phyloP scores from a whole-genome alignment of 108 stramenopile genomes.

The Thalassiosira profunda region DNA sequence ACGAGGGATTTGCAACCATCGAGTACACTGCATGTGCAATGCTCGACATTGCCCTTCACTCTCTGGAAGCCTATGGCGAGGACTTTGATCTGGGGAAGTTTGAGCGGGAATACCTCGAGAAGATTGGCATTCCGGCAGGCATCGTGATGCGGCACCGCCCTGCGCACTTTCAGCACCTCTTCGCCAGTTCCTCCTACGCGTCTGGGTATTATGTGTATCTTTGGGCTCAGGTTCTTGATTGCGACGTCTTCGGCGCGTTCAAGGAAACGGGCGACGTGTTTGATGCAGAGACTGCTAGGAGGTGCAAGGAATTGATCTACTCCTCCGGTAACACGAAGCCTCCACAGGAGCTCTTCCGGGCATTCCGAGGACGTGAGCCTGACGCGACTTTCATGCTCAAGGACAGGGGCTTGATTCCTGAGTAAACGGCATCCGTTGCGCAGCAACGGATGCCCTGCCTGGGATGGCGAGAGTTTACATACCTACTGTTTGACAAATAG shows the following conservation, averaged over 20 bases:
- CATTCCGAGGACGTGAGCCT: conserved; percentile 80
- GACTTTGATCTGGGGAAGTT: conserved; percentile 72
- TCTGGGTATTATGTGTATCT: conserved; percentile 70
- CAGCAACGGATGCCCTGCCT: too few relatives aligned
- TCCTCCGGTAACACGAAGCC: conserved; percentile 77
- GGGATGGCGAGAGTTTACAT: too few relatives aligned
- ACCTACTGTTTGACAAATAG: too few relatives aligned
- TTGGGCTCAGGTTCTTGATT: conserved; percentile 58
- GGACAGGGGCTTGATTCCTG: conserved; percentile 66
- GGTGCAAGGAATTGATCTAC: conserved; percentile 70
- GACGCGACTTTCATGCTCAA: conserved; percentile 74
- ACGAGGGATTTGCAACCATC: conserved; percentile 80
- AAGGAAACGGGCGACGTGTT: conserved; percentile 74
- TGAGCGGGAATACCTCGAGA: conserved; percentile 65
- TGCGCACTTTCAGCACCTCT: conserved; percentile 73
- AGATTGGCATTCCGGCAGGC: conserved; percentile 80
- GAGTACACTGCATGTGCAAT: conserved; percentile 85
- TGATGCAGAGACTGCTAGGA: conserved; percentile 56
- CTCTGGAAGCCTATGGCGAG: conserved; percentile 62
- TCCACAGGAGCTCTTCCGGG: conserved; percentile 77
- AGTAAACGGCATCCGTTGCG: too few relatives aligned
- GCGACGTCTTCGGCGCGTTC: conserved; percentile 81
- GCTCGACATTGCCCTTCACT: conserved; percentile 76
- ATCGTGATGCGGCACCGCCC: conserved; percentile 85
- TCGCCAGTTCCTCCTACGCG: conserved; percentile 62